Evolutionary conservation across 345 rosid species (phyloP).

Genomic region (Euphorbia peplus): DNA sequence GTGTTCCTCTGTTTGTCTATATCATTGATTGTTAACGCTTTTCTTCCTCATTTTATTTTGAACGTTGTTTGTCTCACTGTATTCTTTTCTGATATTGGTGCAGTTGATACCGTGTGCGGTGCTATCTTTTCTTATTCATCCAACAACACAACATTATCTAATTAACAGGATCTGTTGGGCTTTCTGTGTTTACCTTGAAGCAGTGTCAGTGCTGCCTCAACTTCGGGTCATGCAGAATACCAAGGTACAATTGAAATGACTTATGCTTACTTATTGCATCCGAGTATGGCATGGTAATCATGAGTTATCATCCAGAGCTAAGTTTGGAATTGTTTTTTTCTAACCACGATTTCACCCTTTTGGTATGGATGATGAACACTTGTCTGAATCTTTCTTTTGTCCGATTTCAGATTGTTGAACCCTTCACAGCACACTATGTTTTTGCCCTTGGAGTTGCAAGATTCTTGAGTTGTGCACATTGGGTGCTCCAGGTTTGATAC

Average conservation of each 20-base stretch:
- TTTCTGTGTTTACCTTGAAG: slow-evolving; percentile 33
- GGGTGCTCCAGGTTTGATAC: slow-evolving; percentile 30
- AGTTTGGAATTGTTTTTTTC: neutral
- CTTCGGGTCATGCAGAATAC: slow-evolving; percentile 34
- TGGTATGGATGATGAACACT: neutral
- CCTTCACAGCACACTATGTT: slow-evolving; percentile 34
- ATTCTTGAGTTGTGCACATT: slow-evolving; percentile 31
- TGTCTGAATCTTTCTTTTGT: neutral
- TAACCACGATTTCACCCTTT: too few relatives aligned
- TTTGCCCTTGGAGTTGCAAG: slow-evolving; percentile 33
- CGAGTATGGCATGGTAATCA: neutral
- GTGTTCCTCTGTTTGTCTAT: too few relatives aligned
- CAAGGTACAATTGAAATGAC: slow-evolving; percentile 15
- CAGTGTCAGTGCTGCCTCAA: slow-evolving; percentile 32
- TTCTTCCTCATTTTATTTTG: neutral
- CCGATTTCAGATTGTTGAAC: slow-evolving; percentile 30
- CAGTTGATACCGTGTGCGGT: slow-evolving; percentile 29
- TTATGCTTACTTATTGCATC: neutral
- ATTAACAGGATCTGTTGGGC: slow-evolving; percentile 30
- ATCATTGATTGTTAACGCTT: neutral
- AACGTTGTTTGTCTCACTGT: neutral
- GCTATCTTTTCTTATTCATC: slow-evolving; percentile 26
- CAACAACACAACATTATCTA: slow-evolving; percentile 21
- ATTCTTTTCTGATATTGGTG: neutral
- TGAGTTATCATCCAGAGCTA: neutral